phyloP scores from a whole-genome alignment of 164 flowering plant genomes.

The Vitis cinerea region DNA sequence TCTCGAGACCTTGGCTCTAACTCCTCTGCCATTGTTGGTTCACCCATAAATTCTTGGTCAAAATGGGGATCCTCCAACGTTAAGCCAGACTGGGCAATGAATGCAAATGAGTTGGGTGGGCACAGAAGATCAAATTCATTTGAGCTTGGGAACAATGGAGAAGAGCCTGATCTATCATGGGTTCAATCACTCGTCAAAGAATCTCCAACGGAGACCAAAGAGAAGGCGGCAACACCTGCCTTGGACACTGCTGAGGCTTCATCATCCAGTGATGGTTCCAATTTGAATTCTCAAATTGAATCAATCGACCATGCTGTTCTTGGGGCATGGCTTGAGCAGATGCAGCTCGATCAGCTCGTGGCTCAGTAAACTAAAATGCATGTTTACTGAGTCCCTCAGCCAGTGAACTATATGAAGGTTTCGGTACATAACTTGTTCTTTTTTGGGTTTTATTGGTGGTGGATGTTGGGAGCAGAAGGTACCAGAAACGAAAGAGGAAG shows the following conservation, averaged over 20 bases:
- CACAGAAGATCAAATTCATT: constrained; percentile 70
- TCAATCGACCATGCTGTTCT: constrained; percentile 62
- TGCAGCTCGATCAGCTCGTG: constrained; percentile 85
- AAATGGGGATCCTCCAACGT: constrained; percentile 78
- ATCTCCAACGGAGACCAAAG: constrained; percentile 74
- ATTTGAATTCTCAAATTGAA: constrained; percentile 38
- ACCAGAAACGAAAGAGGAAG: constrained; percentile 13
- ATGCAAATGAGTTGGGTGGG: constrained; percentile 55
- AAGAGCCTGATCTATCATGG: constrained; percentile 96
- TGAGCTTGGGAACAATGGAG: constrained; percentile 58
- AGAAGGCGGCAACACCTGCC: constrained; percentile 25
- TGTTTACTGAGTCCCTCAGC: constrained; percentile 21
- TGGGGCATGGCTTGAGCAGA: constrained; percentile 86
- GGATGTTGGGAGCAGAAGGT: constrained; percentile 14
- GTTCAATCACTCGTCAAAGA: constrained; percentile 90
- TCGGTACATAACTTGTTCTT: constrained; percentile 28
- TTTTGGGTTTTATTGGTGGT: constrained; percentile 18
- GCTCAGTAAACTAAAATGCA: constrained; percentile 42
- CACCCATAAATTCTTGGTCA: constrained; percentile 53
- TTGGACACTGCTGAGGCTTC: constrained; percentile 17
- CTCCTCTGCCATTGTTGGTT: constrained; percentile 40
- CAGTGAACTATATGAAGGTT: constrained; percentile 18
- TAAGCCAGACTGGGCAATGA: constrained; percentile 68
- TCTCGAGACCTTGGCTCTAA: constrained; percentile 73
- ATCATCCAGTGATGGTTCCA: constrained; percentile 27